Evolutionary conservation across 805 yeast species (phyloP).

Genomic region (Myxozyma udenii): DNA sequence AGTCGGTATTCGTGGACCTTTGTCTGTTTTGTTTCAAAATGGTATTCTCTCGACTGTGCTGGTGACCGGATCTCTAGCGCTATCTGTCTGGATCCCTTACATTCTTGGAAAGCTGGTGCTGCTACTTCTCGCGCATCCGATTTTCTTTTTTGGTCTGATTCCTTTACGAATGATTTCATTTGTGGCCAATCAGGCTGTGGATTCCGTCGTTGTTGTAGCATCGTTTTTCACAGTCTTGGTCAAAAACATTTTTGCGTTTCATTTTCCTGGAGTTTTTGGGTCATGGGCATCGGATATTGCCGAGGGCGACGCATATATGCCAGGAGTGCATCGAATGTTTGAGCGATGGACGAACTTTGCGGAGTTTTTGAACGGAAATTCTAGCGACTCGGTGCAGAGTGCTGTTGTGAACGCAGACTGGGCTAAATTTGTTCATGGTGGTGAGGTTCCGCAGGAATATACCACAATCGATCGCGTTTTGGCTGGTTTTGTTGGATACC

Average conservation of each 20-base stretch:
- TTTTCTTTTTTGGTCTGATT: constrained; percentile 7
- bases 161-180: constrained; percentile 12
- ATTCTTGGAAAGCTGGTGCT: constrained; percentile 29
- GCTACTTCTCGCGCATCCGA: constrained; percentile 18
- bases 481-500: constrained; percentile 24
- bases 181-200: constrained; percentile 21
- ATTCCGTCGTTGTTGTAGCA: constrained; percentile 9
- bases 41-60: constrained; percentile 28
- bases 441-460: constrained; percentile 10
- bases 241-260: background rate
- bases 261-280: too few relatives aligned
- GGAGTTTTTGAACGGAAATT: background rate
- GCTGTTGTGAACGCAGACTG: constrained; percentile 14
- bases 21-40: constrained; percentile 29
- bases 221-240: constrained; percentile 1
- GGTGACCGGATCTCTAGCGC: constrained; percentile 17
- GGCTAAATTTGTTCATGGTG: constrained; percentile 17
- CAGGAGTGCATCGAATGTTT: background rate
- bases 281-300: background rate
- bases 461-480: constrained; percentile 19
- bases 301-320: background rate
- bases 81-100: constrained; percentile 34
- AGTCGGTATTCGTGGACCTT: constrained; percentile 34
- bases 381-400: background rate
- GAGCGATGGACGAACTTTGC: background rate